Base-by-base conservation (phyloP, 106 monocot species). In the Dioscorea dumetorum region DNA sequence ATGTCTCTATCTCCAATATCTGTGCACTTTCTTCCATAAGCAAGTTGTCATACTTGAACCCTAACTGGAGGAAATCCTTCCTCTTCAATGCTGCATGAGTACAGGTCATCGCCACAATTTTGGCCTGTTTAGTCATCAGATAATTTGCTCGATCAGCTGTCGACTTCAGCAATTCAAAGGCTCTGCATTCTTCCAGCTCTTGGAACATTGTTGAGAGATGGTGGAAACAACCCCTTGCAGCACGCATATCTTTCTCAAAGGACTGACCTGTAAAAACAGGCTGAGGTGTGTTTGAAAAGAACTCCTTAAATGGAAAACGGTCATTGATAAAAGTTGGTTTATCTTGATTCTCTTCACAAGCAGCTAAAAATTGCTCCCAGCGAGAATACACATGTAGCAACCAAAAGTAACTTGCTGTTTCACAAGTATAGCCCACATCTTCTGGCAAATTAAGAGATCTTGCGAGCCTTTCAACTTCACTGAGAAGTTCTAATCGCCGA, bases 21-120 rank as follows among this genome's bases (percentile, higher is more conserved):
- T 99, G 99, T 14, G 99, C 99, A 80, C 99, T 99, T 83, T 99
- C 99, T 77, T 99, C 99, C 99, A 99, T 99, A 8, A 99, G 75
- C 68, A 99, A 74, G 77, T 99, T 99, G 58, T 99, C 99, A 64
- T 93, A 99, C 67, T 99, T 93, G 33, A 99, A 99, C 13, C 99
- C 93, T 76, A 99, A 57, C 19, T 93, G 82, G 66, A 99, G 93
- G 74, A 99, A 99, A 69, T 99, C 99, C 59, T 85, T 99, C 68
- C 99, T 82, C 70, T 99, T 99, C 17, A 99, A 71, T 57, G 93
- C 99, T 49, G 99, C 99, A 85, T 99, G 99, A 22, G 99, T 99
- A 67, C 99, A 99, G 20, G 99, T 99, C 99, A 99, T 99, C 24
- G 99, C 99, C 23, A 99, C 99, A 72, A 99, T 93, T 73, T 93